These are phyloP conservation scores for Abrus precatorius DNA, from an alignment of 306 rosid genomes.

Conservation along the genomic window DNA sequence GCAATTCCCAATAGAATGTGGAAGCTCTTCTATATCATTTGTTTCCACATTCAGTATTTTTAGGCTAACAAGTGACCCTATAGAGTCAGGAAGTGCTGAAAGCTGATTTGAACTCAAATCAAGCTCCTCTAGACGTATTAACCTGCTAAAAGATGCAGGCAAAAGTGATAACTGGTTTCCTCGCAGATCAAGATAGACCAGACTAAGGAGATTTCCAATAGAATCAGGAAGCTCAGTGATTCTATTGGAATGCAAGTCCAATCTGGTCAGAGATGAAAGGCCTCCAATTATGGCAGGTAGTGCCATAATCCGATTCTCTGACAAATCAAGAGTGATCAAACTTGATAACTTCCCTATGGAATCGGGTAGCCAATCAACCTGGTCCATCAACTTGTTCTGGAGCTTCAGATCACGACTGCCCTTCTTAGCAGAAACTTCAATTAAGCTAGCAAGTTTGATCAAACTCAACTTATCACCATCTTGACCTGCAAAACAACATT, in stretches of 20 bases:
- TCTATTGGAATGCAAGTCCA: constrained; percentile 80
- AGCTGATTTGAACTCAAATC: constrained; percentile 83
- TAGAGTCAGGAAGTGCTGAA: constrained; percentile 69
- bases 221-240: constrained; percentile 71
- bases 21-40: constrained; percentile 86
- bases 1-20: constrained; percentile 80
- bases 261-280: constrained; percentile 72
- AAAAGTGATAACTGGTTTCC: constrained; percentile 67
- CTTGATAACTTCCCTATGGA: constrained; percentile 81
- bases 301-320: constrained; percentile 76
- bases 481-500: constrained; percentile 65
- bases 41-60: constrained; percentile 76
- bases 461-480: constrained; percentile 82
- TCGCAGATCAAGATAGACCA: constrained; percentile 69
- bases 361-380: constrained; percentile 91
- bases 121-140: constrained; percentile 76
- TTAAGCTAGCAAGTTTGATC: constrained; percentile 79
- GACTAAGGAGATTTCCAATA: constrained; percentile 71
- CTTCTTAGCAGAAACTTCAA: constrained; percentile 82
- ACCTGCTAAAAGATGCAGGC: constrained; percentile 78
- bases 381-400: constrained; percentile 73
- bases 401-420: constrained; percentile 74
- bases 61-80: constrained; percentile 77
- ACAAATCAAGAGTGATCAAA: constrained; percentile 81
- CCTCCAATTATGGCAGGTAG: constrained; percentile 81